Evolutionary conservation across 2,329 filamentous ascomycete genomes (phyloP).

Genomic region (Leptoxyphium fumago): DNA sequence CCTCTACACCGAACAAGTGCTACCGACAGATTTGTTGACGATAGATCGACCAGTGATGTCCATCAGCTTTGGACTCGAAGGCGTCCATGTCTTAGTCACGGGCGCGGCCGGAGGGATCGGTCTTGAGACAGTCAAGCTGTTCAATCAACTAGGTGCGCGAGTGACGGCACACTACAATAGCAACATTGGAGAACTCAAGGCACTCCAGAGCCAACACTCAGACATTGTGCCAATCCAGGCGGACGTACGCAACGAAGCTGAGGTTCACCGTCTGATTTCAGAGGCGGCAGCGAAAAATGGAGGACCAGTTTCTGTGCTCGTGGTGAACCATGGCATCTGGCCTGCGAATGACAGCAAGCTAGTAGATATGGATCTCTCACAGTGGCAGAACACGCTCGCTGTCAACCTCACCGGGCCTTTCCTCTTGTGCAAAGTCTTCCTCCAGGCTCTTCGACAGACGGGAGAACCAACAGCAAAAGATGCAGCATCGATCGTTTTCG

Average conservation of each 20-base stretch:
- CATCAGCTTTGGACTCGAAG: constrained; percentile 15
- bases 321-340: constrained; percentile 25
- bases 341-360: constrained; percentile 11
- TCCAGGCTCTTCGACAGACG: constrained; percentile 10
- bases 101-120: constrained; percentile 17
- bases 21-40: no score
- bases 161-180: constrained; percentile 26
- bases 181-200: constrained; percentile 19
- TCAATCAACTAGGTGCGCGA: constrained; percentile 21
- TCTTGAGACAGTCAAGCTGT: constrained; percentile 12
- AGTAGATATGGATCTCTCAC: constrained; percentile 14
- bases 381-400: constrained; percentile 17
- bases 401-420: constrained; percentile 18
- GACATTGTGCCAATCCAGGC: constrained; percentile 13
- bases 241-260: constrained; percentile 20
- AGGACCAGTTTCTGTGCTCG: constrained; percentile 23
- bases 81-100: constrained; percentile 22
- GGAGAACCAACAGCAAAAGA: constrained; percentile 7
- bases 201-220: constrained; percentile 4
- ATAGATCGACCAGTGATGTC: constrained; percentile 8
- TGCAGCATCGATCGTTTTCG: constrained; percentile 16
- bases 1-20: no score
- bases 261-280: constrained; percentile 16
- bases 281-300: constrained; percentile 21
- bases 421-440: constrained; percentile 13